Conservation (phyloP, 2,329 filamentous ascomycete species). For the Fusarium penzigii region DNA sequence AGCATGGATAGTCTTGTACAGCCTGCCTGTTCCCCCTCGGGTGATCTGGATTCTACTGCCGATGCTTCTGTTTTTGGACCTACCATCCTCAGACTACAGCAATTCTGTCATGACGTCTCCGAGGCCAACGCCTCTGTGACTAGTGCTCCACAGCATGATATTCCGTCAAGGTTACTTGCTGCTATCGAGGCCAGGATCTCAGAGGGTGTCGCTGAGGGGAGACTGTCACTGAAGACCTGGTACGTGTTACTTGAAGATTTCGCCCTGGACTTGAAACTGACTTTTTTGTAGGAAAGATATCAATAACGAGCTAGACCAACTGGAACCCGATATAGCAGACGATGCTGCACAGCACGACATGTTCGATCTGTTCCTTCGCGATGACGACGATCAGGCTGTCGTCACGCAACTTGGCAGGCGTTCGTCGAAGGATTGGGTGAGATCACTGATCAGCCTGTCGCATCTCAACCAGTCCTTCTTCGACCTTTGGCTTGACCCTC, state of each 20-base stretch:
- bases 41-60: not conserved
- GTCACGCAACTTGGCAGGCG: conserved; percentile 33
- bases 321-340: conserved; percentile 6
- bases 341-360: conserved; percentile 31
- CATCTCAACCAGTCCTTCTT: conserved; percentile 31
- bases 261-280: conserved; percentile 1
- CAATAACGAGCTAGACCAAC: conserved; percentile 6
- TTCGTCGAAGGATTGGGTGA: conserved; percentile 22
- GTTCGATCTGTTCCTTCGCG: conserved; percentile 28
- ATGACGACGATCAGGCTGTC: conserved; percentile 29
- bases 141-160: conserved; percentile 19
- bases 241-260: conserved; percentile 15
- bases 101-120: conserved; percentile 22
- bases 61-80: conserved; percentile 13
- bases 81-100: conserved; percentile 25
- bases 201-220: conserved; percentile 25
- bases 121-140: conserved; percentile 17
- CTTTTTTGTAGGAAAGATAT: conserved; percentile 30
- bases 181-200: conserved; percentile 30
- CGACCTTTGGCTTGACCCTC: conserved; percentile 35
- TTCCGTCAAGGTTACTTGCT: conserved; percentile 29
- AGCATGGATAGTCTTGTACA: conserved; percentile 24
- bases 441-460: conserved; percentile 28
- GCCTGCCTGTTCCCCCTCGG: conserved; percentile 1
- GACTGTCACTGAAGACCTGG: conserved; percentile 37